Evolutionary conservation across 495 filamentous ascomycete genomes (phyloP).

Genomic region (Aspergillus campestris): DNA sequence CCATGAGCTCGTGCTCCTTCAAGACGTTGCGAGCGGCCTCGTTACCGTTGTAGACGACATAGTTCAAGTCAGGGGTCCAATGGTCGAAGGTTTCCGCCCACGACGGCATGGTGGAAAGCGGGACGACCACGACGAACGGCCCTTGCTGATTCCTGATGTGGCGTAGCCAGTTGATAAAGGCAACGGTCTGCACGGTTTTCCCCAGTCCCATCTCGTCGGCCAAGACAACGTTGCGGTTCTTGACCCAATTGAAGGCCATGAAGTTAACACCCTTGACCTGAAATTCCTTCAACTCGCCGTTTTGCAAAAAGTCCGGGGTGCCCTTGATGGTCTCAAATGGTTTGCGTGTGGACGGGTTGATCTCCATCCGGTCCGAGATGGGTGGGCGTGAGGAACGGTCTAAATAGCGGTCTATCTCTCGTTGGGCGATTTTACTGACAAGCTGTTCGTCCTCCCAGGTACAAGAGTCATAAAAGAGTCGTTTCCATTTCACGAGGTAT

Average conservation of each 20-base stretch:
- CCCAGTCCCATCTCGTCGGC: slow-evolving; percentile 98
- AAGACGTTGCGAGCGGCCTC: slow-evolving; percentile 74
- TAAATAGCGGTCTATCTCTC: slow-evolving; percentile 82
- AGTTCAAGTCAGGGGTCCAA: slow-evolving; percentile 95
- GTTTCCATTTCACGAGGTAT: slow-evolving; percentile 88
- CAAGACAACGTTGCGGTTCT: slow-evolving; percentile 85
- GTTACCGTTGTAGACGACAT: slow-evolving; percentile 90
- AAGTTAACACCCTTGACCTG: slow-evolving; percentile 93
- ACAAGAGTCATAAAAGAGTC: slow-evolving; percentile 79
- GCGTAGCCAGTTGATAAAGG: slow-evolving; percentile 97
- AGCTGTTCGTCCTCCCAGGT: slow-evolving; percentile 85
- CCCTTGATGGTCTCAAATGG: slow-evolving; percentile 62
- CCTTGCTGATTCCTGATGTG: slow-evolving; percentile 85
- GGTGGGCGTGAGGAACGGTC: slow-evolving; percentile 70
- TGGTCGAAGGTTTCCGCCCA: slow-evolving; percentile 97
- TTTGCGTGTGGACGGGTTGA: slow-evolving; percentile 62
- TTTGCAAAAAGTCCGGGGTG: slow-evolving; percentile 77
- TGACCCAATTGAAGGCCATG: slow-evolving; percentile 88
- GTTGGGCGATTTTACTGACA: slow-evolving; percentile 67
- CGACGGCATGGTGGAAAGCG: slow-evolving; percentile 89
- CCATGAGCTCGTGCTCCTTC: slow-evolving; percentile 77
- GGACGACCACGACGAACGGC: slow-evolving; percentile 91
- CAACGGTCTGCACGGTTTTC: slow-evolving; percentile 95
- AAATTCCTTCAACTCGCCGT: slow-evolving; percentile 84
- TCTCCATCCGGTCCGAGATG: slow-evolving; percentile 64